A percentile compares a stretch with the other conserved stretches of the same genome.
Evolutionary conservation across 2,329 filamentous ascomycete genomes (phyloP).

Genomic region (Fusarium veterinarium): DNA sequence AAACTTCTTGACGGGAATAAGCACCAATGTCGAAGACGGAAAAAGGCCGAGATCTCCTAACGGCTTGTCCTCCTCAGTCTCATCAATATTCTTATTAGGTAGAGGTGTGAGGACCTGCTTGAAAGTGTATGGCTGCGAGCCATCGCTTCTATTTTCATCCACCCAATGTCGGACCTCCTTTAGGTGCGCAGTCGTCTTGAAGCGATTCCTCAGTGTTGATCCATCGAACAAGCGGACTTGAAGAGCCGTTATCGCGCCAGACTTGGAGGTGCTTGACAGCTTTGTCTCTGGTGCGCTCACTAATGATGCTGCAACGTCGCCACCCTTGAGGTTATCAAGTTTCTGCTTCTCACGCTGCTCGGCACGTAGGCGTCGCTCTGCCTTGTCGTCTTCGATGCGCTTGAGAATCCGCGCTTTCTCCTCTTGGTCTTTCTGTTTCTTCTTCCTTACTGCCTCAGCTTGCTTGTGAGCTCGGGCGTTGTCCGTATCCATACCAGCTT

Average conservation of each 20-base stretch:
- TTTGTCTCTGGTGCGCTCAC: slow-evolving; percentile 50
- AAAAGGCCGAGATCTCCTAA: slow-evolving; percentile 77
- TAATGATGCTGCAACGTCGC: slow-evolving; percentile 46
- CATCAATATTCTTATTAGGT: slow-evolving; percentile 79
- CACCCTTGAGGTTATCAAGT: slow-evolving; percentile 44
- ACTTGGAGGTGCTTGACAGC: slow-evolving; percentile 44
- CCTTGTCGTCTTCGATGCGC: slow-evolving; percentile 81
- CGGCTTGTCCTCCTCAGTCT: slow-evolving; percentile 76
- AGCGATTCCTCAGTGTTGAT: slow-evolving; percentile 78
- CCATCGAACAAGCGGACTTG: slow-evolving; percentile 89
- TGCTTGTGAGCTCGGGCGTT: slow-evolving; percentile 57
- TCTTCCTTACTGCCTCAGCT: slow-evolving; percentile 68
- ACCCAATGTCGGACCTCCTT: slow-evolving; percentile 81
- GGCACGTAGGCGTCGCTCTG: slow-evolving; percentile 69
- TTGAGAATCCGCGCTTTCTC: slow-evolving; percentile 79
- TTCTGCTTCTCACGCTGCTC: slow-evolving; percentile 60
- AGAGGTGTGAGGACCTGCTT: slow-evolving; percentile 84
- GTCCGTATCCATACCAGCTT: slow-evolving; percentile 48
- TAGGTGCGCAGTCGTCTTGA: slow-evolving; percentile 73
- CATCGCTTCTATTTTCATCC: slow-evolving; percentile 69
- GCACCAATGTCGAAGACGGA: slow-evolving; percentile 84
- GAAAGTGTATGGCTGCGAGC: slow-evolving; percentile 78
- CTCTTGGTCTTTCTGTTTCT: slow-evolving; percentile 72
- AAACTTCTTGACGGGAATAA: slow-evolving; percentile 73
- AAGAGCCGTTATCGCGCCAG: slow-evolving; percentile 61